phyloP scores from a whole-genome alignment of 441 rosid species.

The Eutrema salsugineum region DNA sequence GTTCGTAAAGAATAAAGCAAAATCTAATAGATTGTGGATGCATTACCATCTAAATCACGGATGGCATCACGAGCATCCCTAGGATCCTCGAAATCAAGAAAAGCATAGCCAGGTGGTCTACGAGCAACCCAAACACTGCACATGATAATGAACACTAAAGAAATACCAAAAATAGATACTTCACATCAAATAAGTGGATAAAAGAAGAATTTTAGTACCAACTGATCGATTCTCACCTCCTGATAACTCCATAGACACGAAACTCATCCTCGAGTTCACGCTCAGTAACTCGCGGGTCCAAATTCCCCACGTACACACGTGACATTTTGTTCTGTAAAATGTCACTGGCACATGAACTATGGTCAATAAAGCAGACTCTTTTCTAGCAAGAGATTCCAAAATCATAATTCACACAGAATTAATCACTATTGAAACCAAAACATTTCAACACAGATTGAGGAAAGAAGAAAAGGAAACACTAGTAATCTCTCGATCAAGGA shows the following conservation, averaged over 20 bases:
- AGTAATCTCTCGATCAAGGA: not conserved
- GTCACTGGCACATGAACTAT: constrained; percentile 2
- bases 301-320: constrained; percentile 68
- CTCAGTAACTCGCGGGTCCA: constrained; percentile 68
- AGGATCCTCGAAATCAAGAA: constrained; percentile 66
- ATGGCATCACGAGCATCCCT: constrained; percentile 75
- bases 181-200: not conserved
- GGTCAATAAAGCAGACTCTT: not conserved
- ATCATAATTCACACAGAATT: not conserved
- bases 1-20: not conserved
- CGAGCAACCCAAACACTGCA: constrained; percentile 81
- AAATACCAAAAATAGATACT: not conserved
- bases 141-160: not conserved
- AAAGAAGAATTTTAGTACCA: not conserved
- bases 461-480: not conserved
- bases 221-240: constrained; percentile 38
- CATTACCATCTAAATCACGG: constrained; percentile 62
- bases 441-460: not conserved
- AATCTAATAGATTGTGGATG: not conserved
- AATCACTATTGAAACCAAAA: not conserved
- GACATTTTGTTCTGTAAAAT: constrained; percentile 39
- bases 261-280: constrained; percentile 78
- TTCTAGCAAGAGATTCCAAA: not conserved
- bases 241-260: constrained; percentile 54
- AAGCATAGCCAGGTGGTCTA: constrained; percentile 78